Conservation (phyloP, 1,284 basidiomycete species). For the Xerocomus minutiporus region DNA sequence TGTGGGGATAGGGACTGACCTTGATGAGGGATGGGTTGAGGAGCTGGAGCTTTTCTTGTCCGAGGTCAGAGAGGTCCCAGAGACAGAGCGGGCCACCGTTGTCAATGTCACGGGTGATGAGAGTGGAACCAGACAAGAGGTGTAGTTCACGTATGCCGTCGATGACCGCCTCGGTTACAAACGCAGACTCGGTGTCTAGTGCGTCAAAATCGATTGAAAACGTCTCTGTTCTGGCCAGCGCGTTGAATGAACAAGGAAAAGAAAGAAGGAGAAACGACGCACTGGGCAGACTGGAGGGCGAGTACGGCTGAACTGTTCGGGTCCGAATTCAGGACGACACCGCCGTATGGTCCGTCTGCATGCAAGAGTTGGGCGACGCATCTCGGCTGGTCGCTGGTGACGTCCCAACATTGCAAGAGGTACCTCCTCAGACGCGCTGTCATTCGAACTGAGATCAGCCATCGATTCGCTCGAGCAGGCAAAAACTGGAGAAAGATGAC, state of each 20-base stretch:
- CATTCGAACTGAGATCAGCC: conserved; percentile 43
- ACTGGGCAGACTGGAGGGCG: conserved; percentile 42
- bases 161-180: conserved; percentile 33
- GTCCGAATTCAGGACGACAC: conserved; percentile 41
- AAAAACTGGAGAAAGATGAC: conserved; percentile 47
- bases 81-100: conserved; percentile 23
- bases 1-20: conserved; percentile 9
- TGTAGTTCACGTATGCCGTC: conserved; percentile 33
- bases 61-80: conserved; percentile 26
- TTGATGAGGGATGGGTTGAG: conserved; percentile 26
- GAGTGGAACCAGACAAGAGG: conserved; percentile 34
- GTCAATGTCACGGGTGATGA: conserved; percentile 35
- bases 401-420: conserved; percentile 53
- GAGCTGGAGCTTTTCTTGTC: conserved; percentile 19
- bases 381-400: conserved; percentile 22
- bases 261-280: background rate
- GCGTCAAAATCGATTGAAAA: conserved; percentile 23
- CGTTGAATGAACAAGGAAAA: background rate
- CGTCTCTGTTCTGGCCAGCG: conserved; percentile 17
- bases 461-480: conserved; percentile 35
- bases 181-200: conserved; percentile 34
- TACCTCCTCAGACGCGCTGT: conserved; percentile 28
- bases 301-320: conserved; percentile 30
- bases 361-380: conserved; percentile 38
- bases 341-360: conserved; percentile 33